Percentiles rank a stretch among this genome's conserved stretches.
These are phyloP conservation scores for Microsporum audouinii DNA, from an alignment of 2,329 filamentous ascomycete genomes.

Conservation along the genomic window DNA sequence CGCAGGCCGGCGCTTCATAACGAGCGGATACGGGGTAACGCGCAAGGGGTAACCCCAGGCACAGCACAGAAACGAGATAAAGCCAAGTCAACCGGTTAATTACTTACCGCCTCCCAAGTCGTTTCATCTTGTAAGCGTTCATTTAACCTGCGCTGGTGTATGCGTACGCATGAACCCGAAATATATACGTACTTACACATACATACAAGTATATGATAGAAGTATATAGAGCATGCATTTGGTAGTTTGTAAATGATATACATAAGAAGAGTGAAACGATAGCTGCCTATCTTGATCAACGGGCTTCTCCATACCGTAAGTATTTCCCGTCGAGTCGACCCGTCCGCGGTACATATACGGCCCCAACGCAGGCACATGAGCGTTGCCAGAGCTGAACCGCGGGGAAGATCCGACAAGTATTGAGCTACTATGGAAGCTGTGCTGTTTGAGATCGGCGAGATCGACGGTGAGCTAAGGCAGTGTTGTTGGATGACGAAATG, in stretches of 20 bases:
- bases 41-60: background rate
- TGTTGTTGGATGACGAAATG: background rate
- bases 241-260: too few relatives aligned
- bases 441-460: background rate
- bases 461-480: background rate
- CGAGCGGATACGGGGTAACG: background rate
- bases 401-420: background rate
- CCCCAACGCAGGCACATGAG: too few relatives aligned
- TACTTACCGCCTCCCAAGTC: background rate
- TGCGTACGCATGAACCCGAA: background rate
- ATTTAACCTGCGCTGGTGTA: background rate
- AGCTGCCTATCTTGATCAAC: background rate
- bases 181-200: too few relatives aligned
- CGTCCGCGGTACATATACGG: background rate
- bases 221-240: too few relatives aligned
- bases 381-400: background rate
- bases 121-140: background rate
- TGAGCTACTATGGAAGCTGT: background rate
- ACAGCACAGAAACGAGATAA: background rate
- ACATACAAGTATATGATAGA: too few relatives aligned
- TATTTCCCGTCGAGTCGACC: background rate
- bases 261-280: background rate
- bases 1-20: background rate
- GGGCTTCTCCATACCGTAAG: background rate
- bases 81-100: background rate